Evolutionary conservation across 345 rosid species (phyloP).

Genomic region (Fremontodendron californicum): DNA sequence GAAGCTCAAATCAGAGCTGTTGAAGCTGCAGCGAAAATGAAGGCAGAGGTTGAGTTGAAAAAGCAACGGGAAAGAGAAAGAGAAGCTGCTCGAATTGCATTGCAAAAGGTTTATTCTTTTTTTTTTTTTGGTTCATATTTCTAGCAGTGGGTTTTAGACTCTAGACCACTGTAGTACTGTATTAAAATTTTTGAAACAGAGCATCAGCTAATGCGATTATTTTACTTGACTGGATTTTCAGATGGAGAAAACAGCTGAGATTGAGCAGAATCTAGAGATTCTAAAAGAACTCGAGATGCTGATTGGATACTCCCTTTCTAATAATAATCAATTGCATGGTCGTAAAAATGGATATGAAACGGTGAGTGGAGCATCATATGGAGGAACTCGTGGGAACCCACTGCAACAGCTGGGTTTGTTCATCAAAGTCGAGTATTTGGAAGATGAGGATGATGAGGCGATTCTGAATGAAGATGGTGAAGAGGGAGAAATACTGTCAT

Average conservation of each 20-base stretch:
- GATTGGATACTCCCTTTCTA: conserved; percentile 42
- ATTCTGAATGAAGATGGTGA: conserved; percentile 37
- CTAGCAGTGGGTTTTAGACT: background rate
- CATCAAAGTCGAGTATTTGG: conserved; percentile 42
- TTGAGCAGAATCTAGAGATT: conserved; percentile 42
- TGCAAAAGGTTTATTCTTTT: conserved; percentile 45
- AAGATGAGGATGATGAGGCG: conserved; percentile 38
- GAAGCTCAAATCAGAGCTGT: conserved; percentile 74
- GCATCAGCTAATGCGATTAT: background rate
- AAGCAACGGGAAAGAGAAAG: conserved; percentile 55
- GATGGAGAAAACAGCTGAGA: conserved; percentile 59
- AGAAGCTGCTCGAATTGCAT: conserved; percentile 65
- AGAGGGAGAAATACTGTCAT: conserved; percentile 68
- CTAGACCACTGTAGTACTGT: background rate
- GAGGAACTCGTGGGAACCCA: conserved; percentile 26
- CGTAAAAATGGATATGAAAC: conserved; percentile 18
- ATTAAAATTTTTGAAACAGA: background rate
- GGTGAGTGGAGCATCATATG: conserved; percentile 20
- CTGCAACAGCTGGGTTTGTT: conserved; percentile 59
- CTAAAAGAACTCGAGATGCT: conserved; percentile 51
- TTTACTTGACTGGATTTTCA: conserved; percentile 17
- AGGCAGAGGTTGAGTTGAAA: conserved; percentile 54
- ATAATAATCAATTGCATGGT: conserved; percentile 11
- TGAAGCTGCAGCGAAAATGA: conserved; percentile 46
- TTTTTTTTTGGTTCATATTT: background rate